These are phyloP conservation scores for Penicillium sp. DNA, from an alignment of 2,329 filamentous ascomycete genomes.

Conservation along the genomic window DNA sequence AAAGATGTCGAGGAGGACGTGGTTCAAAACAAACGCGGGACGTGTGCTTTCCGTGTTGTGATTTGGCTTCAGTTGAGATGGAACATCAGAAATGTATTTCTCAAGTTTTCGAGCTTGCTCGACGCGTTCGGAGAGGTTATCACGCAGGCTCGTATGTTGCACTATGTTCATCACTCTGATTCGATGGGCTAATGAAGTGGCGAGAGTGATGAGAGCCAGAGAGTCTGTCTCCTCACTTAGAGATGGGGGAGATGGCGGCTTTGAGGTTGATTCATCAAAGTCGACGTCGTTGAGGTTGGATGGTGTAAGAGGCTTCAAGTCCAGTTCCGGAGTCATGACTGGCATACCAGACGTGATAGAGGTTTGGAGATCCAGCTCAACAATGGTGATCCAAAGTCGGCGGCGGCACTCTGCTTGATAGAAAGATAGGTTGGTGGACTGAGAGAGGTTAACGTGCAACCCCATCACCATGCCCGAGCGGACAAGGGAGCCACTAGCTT, in stretches of 20 bases:
- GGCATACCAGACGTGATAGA: conserved; percentile 50
- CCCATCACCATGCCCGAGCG: conserved; percentile 48
- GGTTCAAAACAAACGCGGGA: conserved; percentile 20
- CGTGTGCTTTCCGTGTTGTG: not conserved
- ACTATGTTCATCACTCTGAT: conserved; percentile 23
- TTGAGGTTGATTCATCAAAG: conserved; percentile 44
- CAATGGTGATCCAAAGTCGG: conserved; percentile 45
- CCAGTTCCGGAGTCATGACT: conserved; percentile 44
- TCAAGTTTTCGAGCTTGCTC: conserved; percentile 19
- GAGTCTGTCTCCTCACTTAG: conserved; percentile 34
- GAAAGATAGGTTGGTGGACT: conserved; percentile 40
- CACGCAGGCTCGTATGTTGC: conserved; percentile 11
- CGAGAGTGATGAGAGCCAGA: conserved; percentile 21
- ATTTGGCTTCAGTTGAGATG: conserved; percentile 14
- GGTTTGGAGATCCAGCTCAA: conserved; percentile 55
- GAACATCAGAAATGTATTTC: conserved; percentile 16
- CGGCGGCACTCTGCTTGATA: conserved; percentile 46
- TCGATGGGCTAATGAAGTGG: conserved; percentile 25
- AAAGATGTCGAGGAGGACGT: conserved; percentile 38
- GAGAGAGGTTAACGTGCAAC: conserved; percentile 49
- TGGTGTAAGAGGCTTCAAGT: conserved; percentile 47
- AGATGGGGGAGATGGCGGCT: conserved; percentile 34
- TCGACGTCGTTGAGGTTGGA: conserved; percentile 51
- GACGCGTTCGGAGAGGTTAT: conserved; percentile 19
- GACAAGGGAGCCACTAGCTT: conserved; percentile 51